phyloP scores from a whole-genome alignment of 805 yeast species.

The Candida yuanshanica region DNA sequence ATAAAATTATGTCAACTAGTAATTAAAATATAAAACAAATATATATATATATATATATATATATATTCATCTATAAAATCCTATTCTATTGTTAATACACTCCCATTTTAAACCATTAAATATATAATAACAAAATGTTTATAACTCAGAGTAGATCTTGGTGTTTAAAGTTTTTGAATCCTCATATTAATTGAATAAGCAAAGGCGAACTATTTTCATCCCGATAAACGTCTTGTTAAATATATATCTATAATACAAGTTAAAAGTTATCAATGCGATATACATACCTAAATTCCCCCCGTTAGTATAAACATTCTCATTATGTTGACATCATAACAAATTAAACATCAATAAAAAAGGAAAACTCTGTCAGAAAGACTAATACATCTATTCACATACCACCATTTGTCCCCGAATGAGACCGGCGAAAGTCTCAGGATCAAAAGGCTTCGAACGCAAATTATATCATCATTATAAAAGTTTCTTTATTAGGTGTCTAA shows the following conservation, averaged over 20 bases:
- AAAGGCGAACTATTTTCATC: conserved; percentile 35
- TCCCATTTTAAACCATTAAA: background rate
- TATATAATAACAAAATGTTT: background rate
- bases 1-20: no score
- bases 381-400: conserved; percentile 30
- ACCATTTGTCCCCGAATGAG: conserved; percentile 30
- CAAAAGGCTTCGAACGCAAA: conserved; percentile 43
- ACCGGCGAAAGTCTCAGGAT: conserved; percentile 44
- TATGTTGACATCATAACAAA: no score
- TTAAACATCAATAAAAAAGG: conserved; percentile 10
- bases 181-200: conserved; percentile 26
- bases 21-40: no score
- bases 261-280: background rate
- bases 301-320: no score
- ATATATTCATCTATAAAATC: no score
- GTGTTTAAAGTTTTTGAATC: conserved; percentile 31
- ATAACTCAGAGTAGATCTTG: conserved; percentile 39
- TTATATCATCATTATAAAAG: conserved; percentile 44
- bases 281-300: background rate
- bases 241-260: no score
- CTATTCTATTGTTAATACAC: background rate
- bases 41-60: conserved; percentile 1
- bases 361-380: conserved; percentile 9
- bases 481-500: background rate
- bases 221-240: conserved; percentile 21